phyloP scores from a whole-genome alignment of 257 asterid genomes.

The Schizonepeta tenuifolia region DNA sequence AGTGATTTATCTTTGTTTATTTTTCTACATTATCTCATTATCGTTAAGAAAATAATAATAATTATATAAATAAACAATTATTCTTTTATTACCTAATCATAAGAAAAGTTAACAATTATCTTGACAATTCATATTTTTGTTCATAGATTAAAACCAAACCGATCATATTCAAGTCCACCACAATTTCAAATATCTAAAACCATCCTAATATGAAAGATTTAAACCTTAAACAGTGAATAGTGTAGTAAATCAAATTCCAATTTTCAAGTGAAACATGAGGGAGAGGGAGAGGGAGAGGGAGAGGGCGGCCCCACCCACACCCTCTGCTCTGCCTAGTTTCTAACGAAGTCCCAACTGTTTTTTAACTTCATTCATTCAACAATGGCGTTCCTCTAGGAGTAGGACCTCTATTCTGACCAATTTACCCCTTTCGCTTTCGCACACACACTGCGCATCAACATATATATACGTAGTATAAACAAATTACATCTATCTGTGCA shows the following conservation, averaged over 20 bases:
- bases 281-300: too few relatives aligned
- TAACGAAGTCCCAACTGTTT: conserved; percentile 37
- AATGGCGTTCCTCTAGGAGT: conserved; percentile 36
- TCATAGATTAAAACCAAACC: too few relatives aligned
- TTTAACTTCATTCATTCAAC: conserved; percentile 37
- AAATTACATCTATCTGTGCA: conserved; percentile 17
- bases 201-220: too few relatives aligned
- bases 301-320: background rate
- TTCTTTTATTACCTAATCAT: too few relatives aligned
- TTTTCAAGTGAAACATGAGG: background rate
- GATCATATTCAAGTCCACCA: too few relatives aligned
- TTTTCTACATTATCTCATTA: too few relatives aligned
- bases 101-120: too few relatives aligned
- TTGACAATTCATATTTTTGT: too few relatives aligned
- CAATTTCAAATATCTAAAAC: too few relatives aligned
- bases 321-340: conserved; percentile 25
- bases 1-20: too few relatives aligned
- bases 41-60: too few relatives aligned
- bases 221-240: background rate
- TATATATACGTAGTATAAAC: background rate
- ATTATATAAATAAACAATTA: too few relatives aligned
- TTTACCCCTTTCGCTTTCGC: conserved; percentile 26
- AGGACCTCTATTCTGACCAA: conserved; percentile 30
- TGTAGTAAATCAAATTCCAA: background rate
- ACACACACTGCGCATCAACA: conserved; percentile 31